phyloP scores from a whole-genome alignment of 1,139 yeast species.

The Meyerozyma guilliermondii region DNA sequence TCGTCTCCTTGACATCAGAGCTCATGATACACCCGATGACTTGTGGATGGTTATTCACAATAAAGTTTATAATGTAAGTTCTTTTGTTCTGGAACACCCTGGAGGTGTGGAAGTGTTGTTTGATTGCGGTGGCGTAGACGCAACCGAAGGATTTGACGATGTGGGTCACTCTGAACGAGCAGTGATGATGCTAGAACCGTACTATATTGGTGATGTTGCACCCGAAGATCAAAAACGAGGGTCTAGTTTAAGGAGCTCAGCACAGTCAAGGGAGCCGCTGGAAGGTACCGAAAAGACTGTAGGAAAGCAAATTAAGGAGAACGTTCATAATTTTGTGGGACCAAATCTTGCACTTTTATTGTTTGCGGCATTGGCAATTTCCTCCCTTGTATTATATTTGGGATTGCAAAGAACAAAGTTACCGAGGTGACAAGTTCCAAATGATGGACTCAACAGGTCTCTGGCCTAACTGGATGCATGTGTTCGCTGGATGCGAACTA shows the following conservation, averaged over 20 bases:
- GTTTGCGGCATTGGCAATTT: neutral
- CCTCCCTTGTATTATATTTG: neutral
- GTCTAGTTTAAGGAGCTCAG: neutral
- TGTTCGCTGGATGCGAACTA: neutral
- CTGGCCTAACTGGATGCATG: too few relatives aligned
- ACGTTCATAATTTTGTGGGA: neutral
- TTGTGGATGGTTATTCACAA: slow-evolving; percentile 66
- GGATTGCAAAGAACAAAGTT: neutral
- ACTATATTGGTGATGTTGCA: slow-evolving; percentile 28
- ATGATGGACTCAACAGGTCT: too few relatives aligned
- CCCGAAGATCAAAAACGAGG: slow-evolving; percentile 15
- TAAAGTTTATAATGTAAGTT: slow-evolving; percentile 55
- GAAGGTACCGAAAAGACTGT: neutral
- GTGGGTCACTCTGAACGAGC: slow-evolving; percentile 48
- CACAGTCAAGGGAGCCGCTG: neutral
- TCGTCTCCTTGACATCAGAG: slow-evolving; percentile 34
- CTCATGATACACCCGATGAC: slow-evolving; percentile 44
- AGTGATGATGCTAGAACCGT: slow-evolving; percentile 34
- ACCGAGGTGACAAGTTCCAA: neutral
- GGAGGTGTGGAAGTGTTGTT: slow-evolving; percentile 67
- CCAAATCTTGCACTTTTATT: neutral
- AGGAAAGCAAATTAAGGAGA: neutral
- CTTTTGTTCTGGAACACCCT: slow-evolving; percentile 50
- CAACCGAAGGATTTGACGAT: slow-evolving; percentile 54
- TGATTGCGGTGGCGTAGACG: slow-evolving; percentile 73